Conservation (phyloP, 495 filamentous ascomycete genomes). For the Chaetomidium leptoderma region DNA sequence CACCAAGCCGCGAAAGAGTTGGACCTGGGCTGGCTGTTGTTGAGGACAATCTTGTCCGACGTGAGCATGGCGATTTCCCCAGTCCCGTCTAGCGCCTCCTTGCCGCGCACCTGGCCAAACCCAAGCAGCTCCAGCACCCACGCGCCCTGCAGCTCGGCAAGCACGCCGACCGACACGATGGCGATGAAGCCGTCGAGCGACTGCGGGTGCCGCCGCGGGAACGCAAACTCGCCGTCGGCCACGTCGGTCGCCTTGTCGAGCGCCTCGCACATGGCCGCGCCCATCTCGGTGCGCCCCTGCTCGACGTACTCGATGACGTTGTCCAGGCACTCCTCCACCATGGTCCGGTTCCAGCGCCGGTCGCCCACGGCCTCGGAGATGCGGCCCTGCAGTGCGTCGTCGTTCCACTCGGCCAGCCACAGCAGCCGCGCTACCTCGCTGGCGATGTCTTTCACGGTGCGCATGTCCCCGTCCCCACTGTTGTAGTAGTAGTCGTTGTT, state of each 20-base stretch:
- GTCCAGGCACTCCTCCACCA: slow-evolving; percentile 23
- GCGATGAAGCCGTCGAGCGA: slow-evolving; percentile 25
- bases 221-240: slow-evolving; percentile 21
- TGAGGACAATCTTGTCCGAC: slow-evolving; percentile 18
- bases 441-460: slow-evolving; percentile 13
- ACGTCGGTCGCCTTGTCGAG: slow-evolving; percentile 21
- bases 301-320: slow-evolving; percentile 23
- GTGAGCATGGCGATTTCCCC: slow-evolving; percentile 18
- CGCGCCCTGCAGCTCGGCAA: slow-evolving; percentile 22
- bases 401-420: slow-evolving; percentile 17
- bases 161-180: slow-evolving; percentile 21
- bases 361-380: slow-evolving; percentile 11
- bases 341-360: slow-evolving; percentile 18
- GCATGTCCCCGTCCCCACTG: neutral
- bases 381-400: slow-evolving; percentile 16
- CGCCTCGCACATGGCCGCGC: slow-evolving; percentile 21
- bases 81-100: neutral
- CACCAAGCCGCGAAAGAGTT: slow-evolving; percentile 23
- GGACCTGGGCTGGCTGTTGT: neutral
- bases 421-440: slow-evolving; percentile 15
- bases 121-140: slow-evolving; percentile 27
- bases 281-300: slow-evolving; percentile 16
- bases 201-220: slow-evolving; percentile 19
- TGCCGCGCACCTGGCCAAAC: slow-evolving; percentile 18
- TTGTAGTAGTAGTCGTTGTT: neutral